Conservation (phyloP, 2,329 filamentous ascomycete genomes). For the Dactylellina leptospora region DNA sequence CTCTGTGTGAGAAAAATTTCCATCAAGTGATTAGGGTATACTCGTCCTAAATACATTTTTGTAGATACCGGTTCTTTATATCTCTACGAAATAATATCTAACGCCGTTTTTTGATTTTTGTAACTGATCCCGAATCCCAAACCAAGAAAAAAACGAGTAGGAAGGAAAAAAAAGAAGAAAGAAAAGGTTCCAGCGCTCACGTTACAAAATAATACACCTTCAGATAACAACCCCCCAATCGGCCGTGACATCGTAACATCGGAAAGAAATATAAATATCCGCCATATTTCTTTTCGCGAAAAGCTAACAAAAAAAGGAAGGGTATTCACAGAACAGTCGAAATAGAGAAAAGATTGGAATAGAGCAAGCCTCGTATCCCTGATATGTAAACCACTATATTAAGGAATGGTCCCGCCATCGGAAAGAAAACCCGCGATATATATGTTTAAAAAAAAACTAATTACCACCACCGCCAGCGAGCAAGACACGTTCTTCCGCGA, state of each 20-base stretch:
- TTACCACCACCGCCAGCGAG: slow-evolving; percentile 35
- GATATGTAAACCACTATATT: too few relatives aligned
- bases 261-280: background rate
- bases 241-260: slow-evolving; percentile 2
- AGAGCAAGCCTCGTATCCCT: background rate
- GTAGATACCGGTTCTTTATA: too few relatives aligned
- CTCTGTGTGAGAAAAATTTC: too few relatives aligned
- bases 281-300: background rate
- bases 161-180: background rate
- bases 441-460: background rate
- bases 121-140: background rate
- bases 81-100: too few relatives aligned
- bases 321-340: background rate
- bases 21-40: too few relatives aligned
- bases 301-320: background rate
- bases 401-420: slow-evolving; percentile 2
- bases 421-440: background rate
- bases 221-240: background rate
- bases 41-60: background rate
- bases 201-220: background rate
- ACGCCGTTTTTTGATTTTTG: too few relatives aligned
- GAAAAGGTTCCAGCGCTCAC: background rate
- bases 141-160: background rate
- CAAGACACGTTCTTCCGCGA: slow-evolving; percentile 31
- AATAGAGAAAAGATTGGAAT: slow-evolving; percentile 5